These are phyloP conservation scores for Cubamyces sp. DNA, from an alignment of 768 basidiomycete genomes.

Conservation along the genomic window DNA sequence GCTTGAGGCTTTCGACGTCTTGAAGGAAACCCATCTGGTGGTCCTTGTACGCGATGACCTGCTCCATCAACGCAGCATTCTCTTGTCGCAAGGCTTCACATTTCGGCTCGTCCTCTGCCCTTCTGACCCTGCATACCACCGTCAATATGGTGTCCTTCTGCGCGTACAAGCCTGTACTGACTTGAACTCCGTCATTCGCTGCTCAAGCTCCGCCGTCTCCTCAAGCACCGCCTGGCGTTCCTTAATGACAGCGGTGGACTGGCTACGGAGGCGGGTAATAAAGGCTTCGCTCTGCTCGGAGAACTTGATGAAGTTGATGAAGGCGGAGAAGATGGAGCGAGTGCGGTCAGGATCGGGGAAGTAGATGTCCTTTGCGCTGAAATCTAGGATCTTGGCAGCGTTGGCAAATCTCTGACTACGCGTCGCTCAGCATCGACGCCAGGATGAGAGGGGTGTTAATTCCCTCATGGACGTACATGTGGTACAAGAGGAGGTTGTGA, in stretches of 20 bases:
- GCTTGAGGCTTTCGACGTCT: slow-evolving; percentile 72
- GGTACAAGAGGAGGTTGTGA: slow-evolving; percentile 68
- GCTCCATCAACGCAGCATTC: slow-evolving; percentile 63
- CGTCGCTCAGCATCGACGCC: not conserved
- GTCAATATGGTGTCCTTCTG: not conserved
- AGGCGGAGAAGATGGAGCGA: slow-evolving; percentile 75
- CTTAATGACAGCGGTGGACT: slow-evolving; percentile 56
- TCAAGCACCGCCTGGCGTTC: slow-evolving; percentile 64
- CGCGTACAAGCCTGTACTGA: slow-evolving; percentile 36
- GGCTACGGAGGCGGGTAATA: slow-evolving; percentile 62
- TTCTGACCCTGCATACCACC: slow-evolving; percentile 51
- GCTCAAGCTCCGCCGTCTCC: slow-evolving; percentile 52
- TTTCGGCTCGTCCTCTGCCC: slow-evolving; percentile 70
- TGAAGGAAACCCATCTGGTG: slow-evolving; percentile 59
- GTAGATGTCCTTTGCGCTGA: slow-evolving; percentile 73
- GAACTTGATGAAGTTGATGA: slow-evolving; percentile 94
- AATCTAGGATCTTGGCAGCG: slow-evolving; percentile 76
- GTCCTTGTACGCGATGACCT: slow-evolving; percentile 73
- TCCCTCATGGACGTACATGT: slow-evolving; percentile 59
- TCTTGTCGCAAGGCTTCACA: slow-evolving; percentile 62
- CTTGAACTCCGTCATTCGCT: slow-evolving; percentile 60
- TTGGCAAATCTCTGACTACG: slow-evolving; percentile 68
- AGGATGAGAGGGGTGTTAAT: not conserved
- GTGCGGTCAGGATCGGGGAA: slow-evolving; percentile 78
- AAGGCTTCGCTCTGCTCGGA: slow-evolving; percentile 73